Evolutionary conservation across 148 eudicot species (phyloP).

Genomic region (Rhododendron griersonianum): DNA sequence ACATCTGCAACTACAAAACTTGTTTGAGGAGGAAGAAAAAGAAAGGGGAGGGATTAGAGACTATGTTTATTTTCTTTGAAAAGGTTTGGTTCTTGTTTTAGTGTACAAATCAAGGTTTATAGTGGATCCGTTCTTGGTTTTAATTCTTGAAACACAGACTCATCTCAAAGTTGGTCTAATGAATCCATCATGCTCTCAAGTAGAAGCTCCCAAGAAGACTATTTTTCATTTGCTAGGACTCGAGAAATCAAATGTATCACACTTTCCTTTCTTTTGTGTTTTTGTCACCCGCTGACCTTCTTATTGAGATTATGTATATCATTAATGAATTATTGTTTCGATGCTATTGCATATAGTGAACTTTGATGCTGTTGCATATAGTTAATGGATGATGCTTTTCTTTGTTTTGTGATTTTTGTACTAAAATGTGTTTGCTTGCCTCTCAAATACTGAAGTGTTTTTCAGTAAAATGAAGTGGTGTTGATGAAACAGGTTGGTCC

Average conservation of each 20-base stretch:
- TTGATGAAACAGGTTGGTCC: conserved; percentile 69
- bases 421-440: not conserved
- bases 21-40: not conserved
- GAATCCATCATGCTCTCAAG: not conserved
- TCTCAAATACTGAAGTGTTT: not conserved
- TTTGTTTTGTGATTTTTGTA: not conserved
- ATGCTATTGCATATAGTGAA: not conserved
- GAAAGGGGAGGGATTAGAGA: not conserved
- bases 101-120: not conserved
- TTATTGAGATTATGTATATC: not conserved
- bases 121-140: not conserved
- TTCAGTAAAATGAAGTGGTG: not conserved
- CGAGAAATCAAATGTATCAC: not conserved
- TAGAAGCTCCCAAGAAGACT: not conserved
- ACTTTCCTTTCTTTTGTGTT: not conserved
- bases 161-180: not conserved
- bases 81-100: no score
- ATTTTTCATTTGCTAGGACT: not conserved
- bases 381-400: conserved; percentile 9
- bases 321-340: not conserved
- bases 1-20: not conserved
- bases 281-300: not conserved
- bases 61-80: not conserved
- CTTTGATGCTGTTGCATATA: not conserved
- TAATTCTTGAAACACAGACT: not conserved